Evolutionary conservation across 306 rosid species (phyloP).

Genomic region (Trifolium repens): DNA sequence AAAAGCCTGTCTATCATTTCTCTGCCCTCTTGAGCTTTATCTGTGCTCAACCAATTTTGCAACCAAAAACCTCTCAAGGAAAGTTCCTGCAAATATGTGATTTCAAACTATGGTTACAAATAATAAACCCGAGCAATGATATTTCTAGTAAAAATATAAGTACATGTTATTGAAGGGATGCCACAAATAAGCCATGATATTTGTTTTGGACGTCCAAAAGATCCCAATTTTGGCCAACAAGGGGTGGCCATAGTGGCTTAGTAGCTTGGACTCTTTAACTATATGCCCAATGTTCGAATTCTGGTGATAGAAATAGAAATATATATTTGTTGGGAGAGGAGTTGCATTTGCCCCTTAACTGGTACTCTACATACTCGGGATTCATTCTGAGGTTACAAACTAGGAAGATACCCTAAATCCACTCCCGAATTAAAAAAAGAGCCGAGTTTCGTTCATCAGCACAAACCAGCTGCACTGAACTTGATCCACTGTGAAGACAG

Average conservation of each 20-base stretch:
- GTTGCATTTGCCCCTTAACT: too few species aligned
- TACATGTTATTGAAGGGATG: conserved; percentile 4
- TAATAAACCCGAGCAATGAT: conserved; percentile 13
- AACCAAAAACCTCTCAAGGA: conserved; percentile 95
- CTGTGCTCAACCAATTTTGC: conserved; percentile 77
- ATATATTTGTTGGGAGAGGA: too few species aligned
- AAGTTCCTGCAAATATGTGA: conserved; percentile 64
- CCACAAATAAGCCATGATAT: conserved; percentile 23
- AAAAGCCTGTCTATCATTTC: conserved; percentile 79
- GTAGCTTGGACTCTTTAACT: background rate
- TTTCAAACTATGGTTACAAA: conserved; percentile 7
- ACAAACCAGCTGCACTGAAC: background rate
- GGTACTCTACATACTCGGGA: background rate
- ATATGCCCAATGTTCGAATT: background rate
- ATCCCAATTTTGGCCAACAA: background rate
- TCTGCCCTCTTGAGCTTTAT: conserved; percentile 72
- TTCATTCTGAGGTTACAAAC: background rate
- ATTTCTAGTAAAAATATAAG: conserved; percentile 13
- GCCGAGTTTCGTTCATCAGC: background rate
- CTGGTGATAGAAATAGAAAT: background rate
- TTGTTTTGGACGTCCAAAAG: background rate
- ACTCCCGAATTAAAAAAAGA: background rate
- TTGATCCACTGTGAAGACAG: background rate
- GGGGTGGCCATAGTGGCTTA: background rate
- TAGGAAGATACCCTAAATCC: background rate